phyloP scores from a whole-genome alignment of 768 basidiomycete species.

The Gymnopilus junonius region DNA sequence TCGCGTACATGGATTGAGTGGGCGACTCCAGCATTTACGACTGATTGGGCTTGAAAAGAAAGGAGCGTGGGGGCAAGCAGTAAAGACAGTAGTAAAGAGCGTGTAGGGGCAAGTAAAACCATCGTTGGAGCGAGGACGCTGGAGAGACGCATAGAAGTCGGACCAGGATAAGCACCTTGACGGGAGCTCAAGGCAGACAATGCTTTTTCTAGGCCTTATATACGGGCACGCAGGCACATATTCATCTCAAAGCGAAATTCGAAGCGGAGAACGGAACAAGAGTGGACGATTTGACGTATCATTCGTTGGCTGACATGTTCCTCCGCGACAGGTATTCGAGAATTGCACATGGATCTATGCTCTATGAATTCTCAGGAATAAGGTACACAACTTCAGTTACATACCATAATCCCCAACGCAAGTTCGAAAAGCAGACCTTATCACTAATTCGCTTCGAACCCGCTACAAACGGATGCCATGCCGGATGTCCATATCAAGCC shows the following conservation, averaged over 20 bases:
- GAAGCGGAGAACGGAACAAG: not conserved
- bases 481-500: not conserved
- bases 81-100: not conserved
- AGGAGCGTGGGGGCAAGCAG: not conserved
- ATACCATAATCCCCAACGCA: not conserved
- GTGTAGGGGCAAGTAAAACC: not conserved
- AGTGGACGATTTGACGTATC: constrained; percentile 1
- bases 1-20: not conserved
- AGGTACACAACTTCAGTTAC: not conserved
- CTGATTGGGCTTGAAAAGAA: not conserved
- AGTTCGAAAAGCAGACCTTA: not conserved
- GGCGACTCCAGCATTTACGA: not conserved
- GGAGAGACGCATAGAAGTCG: not conserved
- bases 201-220: not conserved
- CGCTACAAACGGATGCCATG: not conserved
- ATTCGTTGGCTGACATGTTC: constrained; percentile 3
- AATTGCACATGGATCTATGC: not conserved
- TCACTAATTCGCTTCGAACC: not conserved
- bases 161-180: not conserved
- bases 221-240: not conserved
- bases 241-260: constrained; percentile 1
- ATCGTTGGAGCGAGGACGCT: not conserved
- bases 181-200: not conserved
- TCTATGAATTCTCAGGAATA: not conserved
- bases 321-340: not conserved